Conservation (phyloP, 176 grass and related monocot species). For the Cenchrus americanus region DNA sequence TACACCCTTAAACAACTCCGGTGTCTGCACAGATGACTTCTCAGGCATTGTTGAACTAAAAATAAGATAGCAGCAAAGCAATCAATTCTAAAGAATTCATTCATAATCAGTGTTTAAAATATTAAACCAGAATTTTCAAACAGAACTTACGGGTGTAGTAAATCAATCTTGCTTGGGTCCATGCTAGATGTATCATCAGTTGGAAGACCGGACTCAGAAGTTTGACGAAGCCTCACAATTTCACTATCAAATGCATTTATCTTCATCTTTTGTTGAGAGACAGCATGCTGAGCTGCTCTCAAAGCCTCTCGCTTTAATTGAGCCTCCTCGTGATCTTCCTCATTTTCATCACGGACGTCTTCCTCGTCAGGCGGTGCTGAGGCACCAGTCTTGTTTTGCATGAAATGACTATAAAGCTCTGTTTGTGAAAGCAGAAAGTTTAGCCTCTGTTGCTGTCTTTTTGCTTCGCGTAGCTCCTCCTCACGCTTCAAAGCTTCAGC, state of each 20-base stretch:
- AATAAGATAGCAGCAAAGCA: slow-evolving; percentile 44
- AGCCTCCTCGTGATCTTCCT: slow-evolving; percentile 91
- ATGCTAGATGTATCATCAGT: slow-evolving; percentile 60
- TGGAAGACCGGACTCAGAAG: slow-evolving; percentile 53
- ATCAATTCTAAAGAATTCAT: slow-evolving; percentile 23
- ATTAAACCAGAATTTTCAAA: slow-evolving; percentile 17
- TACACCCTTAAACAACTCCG: slow-evolving; percentile 90
- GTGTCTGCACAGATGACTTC: slow-evolving; percentile 88
- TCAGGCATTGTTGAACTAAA: slow-evolving; percentile 97
- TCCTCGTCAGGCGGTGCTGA: slow-evolving; percentile 56
- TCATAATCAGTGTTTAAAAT: not conserved
- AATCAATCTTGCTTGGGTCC: slow-evolving; percentile 81
- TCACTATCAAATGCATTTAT: slow-evolving; percentile 98
- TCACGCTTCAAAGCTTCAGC: slow-evolving; percentile 97
- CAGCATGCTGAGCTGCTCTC: slow-evolving; percentile 84
- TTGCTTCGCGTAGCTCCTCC: slow-evolving; percentile 96
- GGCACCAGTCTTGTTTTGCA: slow-evolving; percentile 90
- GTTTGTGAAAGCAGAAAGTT: slow-evolving; percentile 98
- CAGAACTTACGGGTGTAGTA: slow-evolving; percentile 91
- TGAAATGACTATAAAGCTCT: slow-evolving; percentile 98
- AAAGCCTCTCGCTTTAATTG: slow-evolving; percentile 92
- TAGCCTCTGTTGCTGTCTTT: slow-evolving; percentile 95
- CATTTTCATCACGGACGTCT: slow-evolving; percentile 49
- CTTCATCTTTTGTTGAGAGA: slow-evolving; percentile 93
- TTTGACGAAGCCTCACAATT: slow-evolving; percentile 68